Percentiles rank a stretch among this genome's conserved stretches.
Conservation (phyloP, 148 eudicot genomes). For the Talinum fruticosum region DNA sequence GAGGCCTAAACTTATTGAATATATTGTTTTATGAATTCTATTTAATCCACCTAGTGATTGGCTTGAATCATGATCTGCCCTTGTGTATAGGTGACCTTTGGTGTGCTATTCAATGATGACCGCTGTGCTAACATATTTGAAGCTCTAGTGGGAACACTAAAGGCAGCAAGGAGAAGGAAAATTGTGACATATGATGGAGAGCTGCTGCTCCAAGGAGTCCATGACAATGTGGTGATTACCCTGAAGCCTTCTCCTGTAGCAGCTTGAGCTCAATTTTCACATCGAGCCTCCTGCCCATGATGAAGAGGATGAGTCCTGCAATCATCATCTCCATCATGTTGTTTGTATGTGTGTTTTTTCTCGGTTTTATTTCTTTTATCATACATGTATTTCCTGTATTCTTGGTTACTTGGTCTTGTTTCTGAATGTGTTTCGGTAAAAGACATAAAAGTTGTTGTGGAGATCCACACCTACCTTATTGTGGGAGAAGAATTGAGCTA, state of each 20-base stretch:
- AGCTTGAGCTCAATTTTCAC: slow-evolving; percentile 19
- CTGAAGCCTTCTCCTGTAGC: slow-evolving; percentile 58
- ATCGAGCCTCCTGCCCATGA: not conserved
- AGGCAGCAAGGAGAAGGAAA: slow-evolving; percentile 94
- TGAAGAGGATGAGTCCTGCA: not conserved
- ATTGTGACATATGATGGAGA: slow-evolving; percentile 81
- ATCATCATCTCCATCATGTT: not conserved
- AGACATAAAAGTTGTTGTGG: no score
- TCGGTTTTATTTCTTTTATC: not conserved
- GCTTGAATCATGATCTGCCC: slow-evolving; percentile 9
- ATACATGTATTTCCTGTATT: no score
- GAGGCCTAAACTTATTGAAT: not conserved
- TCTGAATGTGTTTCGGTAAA: no score
- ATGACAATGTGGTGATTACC: slow-evolving; percentile 73
- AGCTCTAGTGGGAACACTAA: slow-evolving; percentile 89
- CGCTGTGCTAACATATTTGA: slow-evolving; percentile 96
- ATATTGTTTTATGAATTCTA: not conserved
- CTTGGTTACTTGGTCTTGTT: no score
- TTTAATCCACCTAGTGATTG: not conserved
- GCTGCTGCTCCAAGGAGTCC: slow-evolving; percentile 90
- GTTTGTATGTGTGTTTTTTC: not conserved
- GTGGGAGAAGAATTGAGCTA: no score
- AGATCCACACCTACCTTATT: no score
- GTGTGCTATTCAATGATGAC: slow-evolving; percentile 92
- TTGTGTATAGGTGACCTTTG: slow-evolving; percentile 72